Conservation (phyloP, 1,284 basidiomycete genomes). For the Ganoderma lingzhi region DNA sequence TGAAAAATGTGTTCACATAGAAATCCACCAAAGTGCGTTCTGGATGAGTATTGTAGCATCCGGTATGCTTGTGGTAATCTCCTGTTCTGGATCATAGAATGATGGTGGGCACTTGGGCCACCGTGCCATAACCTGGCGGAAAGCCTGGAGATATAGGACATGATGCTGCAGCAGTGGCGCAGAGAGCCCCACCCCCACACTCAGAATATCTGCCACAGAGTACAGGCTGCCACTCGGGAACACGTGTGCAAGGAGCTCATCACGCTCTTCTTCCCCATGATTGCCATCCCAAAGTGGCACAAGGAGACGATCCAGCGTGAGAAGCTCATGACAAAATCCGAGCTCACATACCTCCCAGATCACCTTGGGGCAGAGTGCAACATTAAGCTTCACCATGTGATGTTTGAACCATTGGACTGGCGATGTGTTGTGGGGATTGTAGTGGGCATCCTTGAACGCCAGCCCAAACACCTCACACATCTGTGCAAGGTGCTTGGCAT, state of each 20-base stretch:
- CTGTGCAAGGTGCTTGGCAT: neutral
- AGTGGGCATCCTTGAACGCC: neutral
- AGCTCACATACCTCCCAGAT: constrained; percentile 27
- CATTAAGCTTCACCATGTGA: neutral
- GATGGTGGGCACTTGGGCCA: neutral
- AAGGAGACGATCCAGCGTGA: constrained; percentile 19
- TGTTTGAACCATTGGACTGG: constrained; percentile 7
- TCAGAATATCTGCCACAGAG: neutral
- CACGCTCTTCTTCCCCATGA: neutral
- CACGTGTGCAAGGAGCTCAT: neutral
- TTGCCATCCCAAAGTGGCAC: neutral
- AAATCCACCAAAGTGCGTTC: neutral
- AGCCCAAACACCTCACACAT: constrained; percentile 12
- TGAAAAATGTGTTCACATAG: constrained; percentile 9
- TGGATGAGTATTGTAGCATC: neutral
- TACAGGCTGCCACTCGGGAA: neutral
- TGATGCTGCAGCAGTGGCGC: neutral
- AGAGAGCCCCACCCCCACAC: neutral
- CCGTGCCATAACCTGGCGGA: neutral
- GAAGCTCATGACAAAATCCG: constrained; percentile 23
- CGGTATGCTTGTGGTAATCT: neutral
- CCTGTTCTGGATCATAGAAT: neutral
- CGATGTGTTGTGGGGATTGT: neutral
- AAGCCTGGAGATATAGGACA: neutral
- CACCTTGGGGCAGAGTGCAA: neutral